phyloP scores from a whole-genome alignment of 257 asterid species.

The Solanum acaule region DNA sequence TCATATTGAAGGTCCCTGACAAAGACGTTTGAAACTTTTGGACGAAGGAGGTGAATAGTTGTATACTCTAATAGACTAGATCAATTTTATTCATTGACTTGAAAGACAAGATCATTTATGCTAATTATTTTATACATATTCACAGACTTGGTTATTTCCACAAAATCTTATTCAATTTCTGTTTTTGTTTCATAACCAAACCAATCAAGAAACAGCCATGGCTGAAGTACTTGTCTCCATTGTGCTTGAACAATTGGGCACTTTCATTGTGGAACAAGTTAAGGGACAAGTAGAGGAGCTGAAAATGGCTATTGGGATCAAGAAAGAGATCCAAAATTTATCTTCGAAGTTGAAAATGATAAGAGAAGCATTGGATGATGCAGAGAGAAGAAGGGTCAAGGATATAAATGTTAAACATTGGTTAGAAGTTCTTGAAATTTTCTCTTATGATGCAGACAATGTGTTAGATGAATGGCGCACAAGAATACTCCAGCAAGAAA shows the following conservation, averaged over 20 bases:
- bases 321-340: neutral
- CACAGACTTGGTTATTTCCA: neutral
- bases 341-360: neutral
- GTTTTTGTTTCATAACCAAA: neutral
- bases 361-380: constrained; percentile 1
- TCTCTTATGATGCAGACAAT: constrained; percentile 9
- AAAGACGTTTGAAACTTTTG: too few species aligned
- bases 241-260: neutral
- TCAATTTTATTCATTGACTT: neutral
- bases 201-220: neutral
- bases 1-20: too few species aligned
- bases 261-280: neutral
- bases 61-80: too few species aligned
- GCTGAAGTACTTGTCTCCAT: neutral
- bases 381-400: neutral
- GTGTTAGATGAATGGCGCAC: constrained; percentile 12
- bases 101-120: neutral
- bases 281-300: constrained; percentile 2
- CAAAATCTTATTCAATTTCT: neutral
- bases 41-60: too few species aligned
- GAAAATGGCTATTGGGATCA: neutral
- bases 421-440: constrained; percentile 3
- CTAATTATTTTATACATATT: neutral
- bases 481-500: neutral
- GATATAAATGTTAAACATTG: constrained; percentile 1